phyloP scores from a whole-genome alignment of 805 yeast species.

The Torulaspora maleeae region DNA sequence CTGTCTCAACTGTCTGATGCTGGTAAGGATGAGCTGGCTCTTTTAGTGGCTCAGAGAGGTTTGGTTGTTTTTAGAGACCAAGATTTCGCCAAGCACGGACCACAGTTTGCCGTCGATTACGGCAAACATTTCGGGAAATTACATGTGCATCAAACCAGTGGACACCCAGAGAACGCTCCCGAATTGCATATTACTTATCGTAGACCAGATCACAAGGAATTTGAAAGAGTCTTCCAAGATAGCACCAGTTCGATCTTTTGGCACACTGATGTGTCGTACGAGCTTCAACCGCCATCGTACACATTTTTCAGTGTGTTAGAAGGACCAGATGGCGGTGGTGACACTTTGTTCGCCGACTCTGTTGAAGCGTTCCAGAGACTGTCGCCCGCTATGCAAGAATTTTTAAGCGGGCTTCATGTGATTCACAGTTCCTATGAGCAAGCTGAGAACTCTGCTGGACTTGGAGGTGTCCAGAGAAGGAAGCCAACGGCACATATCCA shows the following conservation, averaged over 20 bases:
- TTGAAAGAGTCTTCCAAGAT: constrained; percentile 25
- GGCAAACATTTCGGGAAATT: constrained; percentile 62
- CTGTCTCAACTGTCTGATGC: constrained; percentile 47
- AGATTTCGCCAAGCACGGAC: constrained; percentile 53
- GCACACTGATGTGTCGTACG: constrained; percentile 74
- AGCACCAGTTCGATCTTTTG: constrained; percentile 37
- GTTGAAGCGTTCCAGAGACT: constrained; percentile 65
- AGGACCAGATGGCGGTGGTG: constrained; percentile 62
- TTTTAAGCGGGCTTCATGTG: constrained; percentile 57
- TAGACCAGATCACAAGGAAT: constrained; percentile 35
- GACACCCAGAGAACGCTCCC: constrained; percentile 55
- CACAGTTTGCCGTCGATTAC: constrained; percentile 44
- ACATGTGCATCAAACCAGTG: constrained; percentile 69
- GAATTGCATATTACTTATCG: constrained; percentile 61
- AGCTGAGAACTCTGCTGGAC: constrained; percentile 48
- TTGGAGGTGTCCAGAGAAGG: constrained; percentile 63
- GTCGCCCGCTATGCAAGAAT: constrained; percentile 56
- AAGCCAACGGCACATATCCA: constrained; percentile 51
- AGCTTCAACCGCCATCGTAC: constrained; percentile 63
- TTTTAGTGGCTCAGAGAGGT: constrained; percentile 61
- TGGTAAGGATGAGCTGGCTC: constrained; percentile 65
- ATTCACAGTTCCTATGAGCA: constrained; percentile 66
- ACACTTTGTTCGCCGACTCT: constrained; percentile 63
- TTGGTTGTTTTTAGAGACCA: constrained; percentile 62
- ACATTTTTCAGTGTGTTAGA: constrained; percentile 63